Percentiles rank a stretch among this genome's conserved stretches.
Conservation (phyloP, 164 flowering plant species). For the Umbilicus rupestris region DNA sequence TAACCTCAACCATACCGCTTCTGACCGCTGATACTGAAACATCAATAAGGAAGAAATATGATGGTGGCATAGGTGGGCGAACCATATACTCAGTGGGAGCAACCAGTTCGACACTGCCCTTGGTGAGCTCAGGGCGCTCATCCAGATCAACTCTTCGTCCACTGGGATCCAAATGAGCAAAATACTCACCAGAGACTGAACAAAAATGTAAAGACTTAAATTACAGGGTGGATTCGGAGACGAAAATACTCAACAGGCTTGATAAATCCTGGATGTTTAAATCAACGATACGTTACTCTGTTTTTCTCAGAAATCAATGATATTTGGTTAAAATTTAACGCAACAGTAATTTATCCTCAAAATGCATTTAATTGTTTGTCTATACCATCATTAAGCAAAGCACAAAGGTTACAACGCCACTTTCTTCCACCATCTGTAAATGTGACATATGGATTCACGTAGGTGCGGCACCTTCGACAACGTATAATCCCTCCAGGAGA, state of each 20-base stretch:
- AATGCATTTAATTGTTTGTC: neutral
- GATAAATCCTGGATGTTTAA: neutral
- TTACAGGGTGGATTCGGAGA: neutral
- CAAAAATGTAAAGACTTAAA: slow-evolving; percentile 6
- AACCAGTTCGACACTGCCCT: slow-evolving; percentile 92
- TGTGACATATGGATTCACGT: slow-evolving; percentile 81
- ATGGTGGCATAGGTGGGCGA: slow-evolving; percentile 99
- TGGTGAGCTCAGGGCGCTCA: slow-evolving; percentile 82
- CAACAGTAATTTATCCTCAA: neutral
- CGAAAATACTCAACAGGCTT: no score
- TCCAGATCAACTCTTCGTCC: slow-evolving; percentile 78
- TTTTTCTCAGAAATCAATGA: neutral
- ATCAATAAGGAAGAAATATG: slow-evolving; percentile 90
- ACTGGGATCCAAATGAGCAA: slow-evolving; percentile 70
- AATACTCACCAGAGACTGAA: slow-evolving; percentile 87
- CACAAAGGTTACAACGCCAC: slow-evolving; percentile 94
- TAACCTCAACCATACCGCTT: slow-evolving; percentile 98
- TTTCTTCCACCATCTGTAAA: slow-evolving; percentile 89
- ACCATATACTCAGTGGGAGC: slow-evolving; percentile 99
- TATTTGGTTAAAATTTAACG: neutral
- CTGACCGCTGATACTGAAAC: slow-evolving; percentile 78
- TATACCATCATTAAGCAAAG: slow-evolving; percentile 85
- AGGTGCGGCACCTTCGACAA: slow-evolving; percentile 91
- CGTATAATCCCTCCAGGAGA: slow-evolving; percentile 74
- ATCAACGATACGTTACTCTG: neutral